Evolutionary conservation across 805 yeast species (phyloP).

Genomic region (Ogataea naganishii): DNA sequence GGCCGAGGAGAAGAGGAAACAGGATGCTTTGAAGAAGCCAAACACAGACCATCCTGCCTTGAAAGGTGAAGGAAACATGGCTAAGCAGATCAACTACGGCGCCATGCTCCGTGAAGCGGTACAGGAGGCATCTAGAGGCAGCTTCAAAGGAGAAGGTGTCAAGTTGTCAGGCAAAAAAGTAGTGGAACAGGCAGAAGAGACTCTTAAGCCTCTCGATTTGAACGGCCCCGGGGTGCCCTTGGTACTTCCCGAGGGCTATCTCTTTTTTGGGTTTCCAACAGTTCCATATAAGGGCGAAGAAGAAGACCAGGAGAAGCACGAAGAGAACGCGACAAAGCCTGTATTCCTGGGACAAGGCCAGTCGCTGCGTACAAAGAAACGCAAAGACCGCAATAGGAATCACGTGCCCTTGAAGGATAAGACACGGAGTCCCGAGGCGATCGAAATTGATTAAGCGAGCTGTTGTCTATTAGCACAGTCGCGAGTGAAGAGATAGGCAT

Average conservation of each 20-base stretch:
- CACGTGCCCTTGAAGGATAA: slow-evolving; percentile 54
- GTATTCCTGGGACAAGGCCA: slow-evolving; percentile 65
- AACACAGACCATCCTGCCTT: slow-evolving; percentile 23
- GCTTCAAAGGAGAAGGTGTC: slow-evolving; percentile 56
- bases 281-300: slow-evolving; percentile 35
- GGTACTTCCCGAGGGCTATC: slow-evolving; percentile 70
- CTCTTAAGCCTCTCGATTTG: slow-evolving; percentile 36
- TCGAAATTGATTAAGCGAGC: slow-evolving; percentile 77
- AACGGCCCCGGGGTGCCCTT: slow-evolving; percentile 66
- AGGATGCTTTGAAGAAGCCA: slow-evolving; percentile 33
- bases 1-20: slow-evolving; percentile 17
- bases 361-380: slow-evolving; percentile 50
- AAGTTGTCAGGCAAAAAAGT: slow-evolving; percentile 58
- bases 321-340: slow-evolving; percentile 8
- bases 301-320: slow-evolving; percentile 22
- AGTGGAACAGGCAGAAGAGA: slow-evolving; percentile 13
- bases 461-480: no score
- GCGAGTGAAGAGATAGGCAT: no score
- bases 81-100: slow-evolving; percentile 59
- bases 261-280: slow-evolving; percentile 90
- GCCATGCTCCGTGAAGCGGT: slow-evolving; percentile 40
- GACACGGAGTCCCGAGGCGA: slow-evolving; percentile 67
- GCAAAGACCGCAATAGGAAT: slow-evolving; percentile 46
- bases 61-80: slow-evolving; percentile 59
- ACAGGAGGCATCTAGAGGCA: slow-evolving; percentile 14